phyloP scores from a whole-genome alignment of 495 filamentous ascomycete genomes.

The Rusavskia elegans region DNA sequence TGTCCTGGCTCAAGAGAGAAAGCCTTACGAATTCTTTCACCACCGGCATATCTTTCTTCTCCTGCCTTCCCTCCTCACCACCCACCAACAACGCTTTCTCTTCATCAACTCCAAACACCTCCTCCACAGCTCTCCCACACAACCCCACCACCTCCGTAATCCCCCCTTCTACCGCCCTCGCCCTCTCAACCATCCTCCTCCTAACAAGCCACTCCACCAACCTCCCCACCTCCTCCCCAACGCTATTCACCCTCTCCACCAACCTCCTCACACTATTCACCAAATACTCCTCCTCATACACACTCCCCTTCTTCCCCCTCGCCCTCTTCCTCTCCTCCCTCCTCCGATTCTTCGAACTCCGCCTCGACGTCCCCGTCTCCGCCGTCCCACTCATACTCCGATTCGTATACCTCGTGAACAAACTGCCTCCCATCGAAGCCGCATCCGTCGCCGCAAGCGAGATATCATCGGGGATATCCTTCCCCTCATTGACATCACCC shows the following conservation, averaged over 20 bases:
- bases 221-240: slow-evolving; percentile 48
- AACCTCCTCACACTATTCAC: slow-evolving; percentile 73
- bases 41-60: slow-evolving; percentile 20
- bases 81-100: slow-evolving; percentile 3
- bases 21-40: slow-evolving; percentile 36
- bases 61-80: slow-evolving; percentile 5
- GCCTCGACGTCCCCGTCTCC: slow-evolving; percentile 53
- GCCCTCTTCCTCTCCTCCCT: slow-evolving; percentile 91
- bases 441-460: slow-evolving; percentile 76
- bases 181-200: slow-evolving; percentile 75
- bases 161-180: slow-evolving; percentile 54
- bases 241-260: slow-evolving; percentile 64
- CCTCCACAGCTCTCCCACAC: slow-evolving; percentile 44
- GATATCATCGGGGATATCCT: slow-evolving; percentile 77
- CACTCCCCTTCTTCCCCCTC: slow-evolving; percentile 82
- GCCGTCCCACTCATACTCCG: slow-evolving; percentile 32
- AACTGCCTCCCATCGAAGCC: slow-evolving; percentile 51
- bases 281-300: slow-evolving; percentile 96
- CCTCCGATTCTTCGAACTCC: slow-evolving; percentile 66
- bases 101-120: slow-evolving; percentile 43
- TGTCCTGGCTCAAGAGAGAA: slow-evolving; percentile 29
- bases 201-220: slow-evolving; percentile 61
- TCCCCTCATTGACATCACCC: slow-evolving; percentile 32
- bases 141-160: slow-evolving; percentile 54
- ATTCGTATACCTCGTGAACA: slow-evolving; percentile 80